A percentile compares a stretch with the other conserved stretches of the same genome.
These are phyloP conservation scores for Microthyrium microscopicum DNA, from an alignment of 2,329 filamentous ascomycete species.

Conservation along the genomic window DNA sequence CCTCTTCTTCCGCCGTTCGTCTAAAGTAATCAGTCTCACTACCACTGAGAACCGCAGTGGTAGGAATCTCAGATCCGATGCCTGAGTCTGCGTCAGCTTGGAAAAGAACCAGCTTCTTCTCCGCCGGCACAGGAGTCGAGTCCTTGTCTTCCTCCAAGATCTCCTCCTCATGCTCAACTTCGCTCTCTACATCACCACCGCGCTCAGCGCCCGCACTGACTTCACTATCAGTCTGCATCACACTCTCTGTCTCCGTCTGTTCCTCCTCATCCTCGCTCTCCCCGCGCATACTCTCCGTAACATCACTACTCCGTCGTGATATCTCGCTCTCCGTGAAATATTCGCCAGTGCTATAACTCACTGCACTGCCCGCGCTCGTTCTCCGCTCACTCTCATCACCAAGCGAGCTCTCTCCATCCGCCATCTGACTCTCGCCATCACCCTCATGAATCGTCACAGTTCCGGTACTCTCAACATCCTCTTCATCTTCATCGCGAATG, in stretches of 20 bases:
- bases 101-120: constrained; percentile 7
- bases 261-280: constrained; percentile 16
- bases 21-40: constrained; percentile 9
- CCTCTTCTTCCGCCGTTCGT: constrained; percentile 4
- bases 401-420: constrained; percentile 1
- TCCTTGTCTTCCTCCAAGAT: neutral
- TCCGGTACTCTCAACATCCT: neutral
- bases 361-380: constrained; percentile 8
- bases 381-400: constrained; percentile 16
- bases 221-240: constrained; percentile 8
- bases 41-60: constrained; percentile 13
- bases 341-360: neutral
- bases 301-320: constrained; percentile 22
- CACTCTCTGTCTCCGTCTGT: neutral
- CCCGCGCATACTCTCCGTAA: constrained; percentile 11
- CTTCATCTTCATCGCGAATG: constrained; percentile 15
- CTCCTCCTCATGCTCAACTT: constrained; percentile 3
- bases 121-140: neutral
- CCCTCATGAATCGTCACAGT: neutral
- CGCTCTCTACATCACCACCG: constrained; percentile 1
- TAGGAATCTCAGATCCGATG: constrained; percentile 21
- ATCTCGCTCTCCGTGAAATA: constrained; percentile 21
- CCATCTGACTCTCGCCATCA: neutral
- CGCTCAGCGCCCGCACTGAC: constrained; percentile 1
- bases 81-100: constrained; percentile 16